Base-by-base conservation (phyloP, 768 basidiomycete species). In the Tylopilus sp. region DNA sequence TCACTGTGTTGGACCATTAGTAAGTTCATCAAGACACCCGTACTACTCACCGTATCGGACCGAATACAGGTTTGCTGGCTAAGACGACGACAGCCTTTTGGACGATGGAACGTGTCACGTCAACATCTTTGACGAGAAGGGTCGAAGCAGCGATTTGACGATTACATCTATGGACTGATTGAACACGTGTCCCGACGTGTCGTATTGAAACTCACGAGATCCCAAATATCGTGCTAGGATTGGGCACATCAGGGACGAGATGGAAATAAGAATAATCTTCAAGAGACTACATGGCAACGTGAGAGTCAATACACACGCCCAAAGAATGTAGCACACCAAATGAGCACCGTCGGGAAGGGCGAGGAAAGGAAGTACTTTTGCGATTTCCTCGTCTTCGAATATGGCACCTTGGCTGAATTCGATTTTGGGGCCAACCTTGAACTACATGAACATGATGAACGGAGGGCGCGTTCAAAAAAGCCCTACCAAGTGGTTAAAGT, bases 251-350 rank as follows among this genome's bases (percentile, higher is more conserved):
- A 21, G 88, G 87, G 8, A 91, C 89, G 23, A 95, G 72, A 64
- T 95, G 93, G 64, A 99, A 99, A 69, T 98, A 98, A 0, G 91
- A 91, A 65, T 98, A 98, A 65, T 99, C 97, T 73, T 98, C 95
- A 18, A 53, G 17, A 42, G 57, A 58, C 60, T 61, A 44, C 18
- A 18, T 41, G 43, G 44, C 36, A 38, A 25, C 22, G 31, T 57
- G 47, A 57, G 41, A 39, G 17, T 55, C 2, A 40, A 64, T 51
- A 36, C 38, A 40, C 40, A 44, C 55, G 17, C 36, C 22, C 12
- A 30, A 40, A 25, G 26, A 28, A 45, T 21, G 54, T 17, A 47
- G 26, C 40, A 56, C 60, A 95, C 92, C 58, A 97, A 68, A 71
- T 99, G 97, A 10, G 97, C 97, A 17, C 97, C 97, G 62, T 99